Conservation (phyloP, 805 yeast species). For the Starmera quercuum region DNA sequence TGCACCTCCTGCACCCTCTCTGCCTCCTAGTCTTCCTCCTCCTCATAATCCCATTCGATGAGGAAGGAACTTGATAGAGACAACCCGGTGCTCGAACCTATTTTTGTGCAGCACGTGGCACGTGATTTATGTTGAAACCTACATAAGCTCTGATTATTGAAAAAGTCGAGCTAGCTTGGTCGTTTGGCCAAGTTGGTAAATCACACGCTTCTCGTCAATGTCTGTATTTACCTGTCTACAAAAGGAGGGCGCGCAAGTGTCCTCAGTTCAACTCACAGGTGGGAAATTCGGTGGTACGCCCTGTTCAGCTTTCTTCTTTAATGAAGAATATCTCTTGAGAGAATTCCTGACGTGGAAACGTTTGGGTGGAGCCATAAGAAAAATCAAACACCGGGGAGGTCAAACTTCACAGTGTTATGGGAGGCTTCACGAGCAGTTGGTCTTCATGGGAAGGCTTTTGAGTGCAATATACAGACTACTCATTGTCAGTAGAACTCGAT, state of each 20-base stretch:
- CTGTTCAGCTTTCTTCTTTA: constrained; percentile 28
- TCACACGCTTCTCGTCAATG: constrained; percentile 5
- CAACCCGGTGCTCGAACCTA: too few species aligned
- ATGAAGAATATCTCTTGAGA: constrained; percentile 41
- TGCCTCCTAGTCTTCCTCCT: too few species aligned
- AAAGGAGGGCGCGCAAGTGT: constrained; percentile 6
- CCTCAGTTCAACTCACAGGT: constrained; percentile 22
- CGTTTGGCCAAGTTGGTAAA: background rate
- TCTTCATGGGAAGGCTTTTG: constrained; percentile 37
- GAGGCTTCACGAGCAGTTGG: constrained; percentile 55
- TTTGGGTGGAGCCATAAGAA: constrained; percentile 53
- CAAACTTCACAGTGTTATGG: constrained; percentile 25
- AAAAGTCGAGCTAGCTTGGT: too few species aligned
- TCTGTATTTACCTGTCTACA: constrained; percentile 25
- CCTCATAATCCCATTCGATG: too few species aligned
- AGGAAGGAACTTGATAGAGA: too few species aligned
- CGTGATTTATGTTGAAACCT: too few species aligned
- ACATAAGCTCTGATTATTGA: too few species aligned
- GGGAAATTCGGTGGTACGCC: constrained; percentile 62
- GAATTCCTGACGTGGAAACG: constrained; percentile 48
- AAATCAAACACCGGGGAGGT: background rate
- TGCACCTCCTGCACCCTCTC: too few species aligned
- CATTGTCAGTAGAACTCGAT: constrained; percentile 38
- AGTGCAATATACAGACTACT: constrained; percentile 54
- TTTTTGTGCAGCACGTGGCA: too few species aligned